Base-by-base conservation (phyloP, 2,329 filamentous ascomycete genomes). In the Podosphaera xanthii region DNA sequence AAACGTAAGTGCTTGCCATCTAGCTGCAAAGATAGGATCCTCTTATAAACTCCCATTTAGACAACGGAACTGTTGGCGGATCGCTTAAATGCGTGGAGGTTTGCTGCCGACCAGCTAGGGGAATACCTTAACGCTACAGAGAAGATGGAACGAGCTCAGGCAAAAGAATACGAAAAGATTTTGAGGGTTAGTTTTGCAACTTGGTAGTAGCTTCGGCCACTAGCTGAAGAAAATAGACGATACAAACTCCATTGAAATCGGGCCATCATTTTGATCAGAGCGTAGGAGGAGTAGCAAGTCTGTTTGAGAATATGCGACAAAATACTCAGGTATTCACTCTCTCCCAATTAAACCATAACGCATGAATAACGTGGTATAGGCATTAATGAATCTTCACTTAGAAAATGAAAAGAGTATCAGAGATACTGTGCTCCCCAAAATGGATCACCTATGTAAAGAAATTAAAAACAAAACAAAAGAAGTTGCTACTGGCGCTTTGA, bases 391-490 rank as follows among this genome's bases (percentile, higher is more conserved):
- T 71, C 84, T 86, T 68, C 91, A 96, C 71, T 74, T 84, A 66
- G 91, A 97, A 71, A 95, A 90, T 4, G 89, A 92, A 66, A 92
- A 92, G 76, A 87, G 82, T 65, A 78, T 98, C 64, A 94, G 91
- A 72, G 84, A 83, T 61, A 83, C 83, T 12, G 86, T 97, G 36
- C 77, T 95, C 30, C 92, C 91, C 44, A 83, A 91, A 63, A 83
- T 98, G 68, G 87, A 94, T 66, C 85, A 89, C 58, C 77, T 98
- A 56, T 90, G 97, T 74, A 84, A 87, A 70, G 92, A 97, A 71
- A 92, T 98, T 76, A 98, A 97, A 78, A 83, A 86, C 74, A 97
- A 97, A 76, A 78, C 81, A 63, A 97, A 97, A 76, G 90, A 96
- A 72, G 78, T 98, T 57, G 77, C 80, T 50, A 78, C 82, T 62